phyloP scores from a whole-genome alignment of 768 basidiomycete species.

The Mycena epipterygia region DNA sequence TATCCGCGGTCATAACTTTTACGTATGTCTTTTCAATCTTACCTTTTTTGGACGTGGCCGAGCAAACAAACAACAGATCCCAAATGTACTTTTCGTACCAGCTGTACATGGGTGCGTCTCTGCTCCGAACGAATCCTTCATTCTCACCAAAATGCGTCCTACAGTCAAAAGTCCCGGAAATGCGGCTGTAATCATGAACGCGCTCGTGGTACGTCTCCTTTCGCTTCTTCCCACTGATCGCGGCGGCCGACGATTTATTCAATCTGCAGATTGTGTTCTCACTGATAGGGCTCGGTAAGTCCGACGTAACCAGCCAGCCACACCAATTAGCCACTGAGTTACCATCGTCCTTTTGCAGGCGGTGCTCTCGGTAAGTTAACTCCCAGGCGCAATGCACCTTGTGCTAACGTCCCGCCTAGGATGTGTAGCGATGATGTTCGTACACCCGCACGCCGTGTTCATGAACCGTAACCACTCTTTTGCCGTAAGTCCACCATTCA shows the following conservation, averaged over 20 bases:
- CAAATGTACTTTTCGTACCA: constrained; percentile 61
- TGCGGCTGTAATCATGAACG: not conserved
- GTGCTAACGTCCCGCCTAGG: not conserved
- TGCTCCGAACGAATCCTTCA: no score
- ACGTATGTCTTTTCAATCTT: constrained; percentile 46
- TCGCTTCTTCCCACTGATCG: not conserved
- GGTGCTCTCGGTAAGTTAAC: not conserved
- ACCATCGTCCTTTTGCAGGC: not conserved
- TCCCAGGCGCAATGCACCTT: no score
- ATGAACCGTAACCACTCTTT: not conserved
- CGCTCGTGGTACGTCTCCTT: not conserved
- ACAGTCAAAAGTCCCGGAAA: not conserved
- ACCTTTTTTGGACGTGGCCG: not conserved
- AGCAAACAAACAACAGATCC: constrained; percentile 45
- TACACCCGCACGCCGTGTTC: not conserved
- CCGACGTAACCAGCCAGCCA: not conserved
- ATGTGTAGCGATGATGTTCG: not conserved
- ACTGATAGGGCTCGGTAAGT: not conserved
- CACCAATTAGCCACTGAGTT: not conserved
- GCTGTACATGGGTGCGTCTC: constrained; percentile 49
- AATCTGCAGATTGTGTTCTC: not conserved
- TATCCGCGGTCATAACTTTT: constrained; percentile 53
- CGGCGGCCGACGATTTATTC: not conserved
- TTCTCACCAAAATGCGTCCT: not conserved
- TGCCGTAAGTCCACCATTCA: not conserved